phyloP scores from a whole-genome alignment of 805 yeast genomes.

The Yamadazyma tumulicola region DNA sequence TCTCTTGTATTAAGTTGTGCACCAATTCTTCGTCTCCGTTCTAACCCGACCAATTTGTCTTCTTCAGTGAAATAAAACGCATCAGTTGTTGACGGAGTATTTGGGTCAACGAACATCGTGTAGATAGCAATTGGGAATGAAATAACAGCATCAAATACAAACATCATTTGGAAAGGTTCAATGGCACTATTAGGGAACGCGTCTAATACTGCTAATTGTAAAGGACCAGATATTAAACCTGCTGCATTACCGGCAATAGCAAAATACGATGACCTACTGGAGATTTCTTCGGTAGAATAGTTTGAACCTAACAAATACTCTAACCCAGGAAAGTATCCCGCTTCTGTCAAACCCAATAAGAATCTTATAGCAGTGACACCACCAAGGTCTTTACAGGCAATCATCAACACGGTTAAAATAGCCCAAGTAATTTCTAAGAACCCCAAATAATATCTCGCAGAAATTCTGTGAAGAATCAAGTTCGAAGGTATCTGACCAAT shows the following conservation, averaged over 20 bases:
- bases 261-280: slow-evolving; percentile 28
- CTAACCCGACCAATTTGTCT: slow-evolving; percentile 43
- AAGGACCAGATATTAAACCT: slow-evolving; percentile 29
- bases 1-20: slow-evolving; percentile 41
- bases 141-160: slow-evolving; percentile 31
- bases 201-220: slow-evolving; percentile 26
- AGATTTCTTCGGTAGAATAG: slow-evolving; percentile 23
- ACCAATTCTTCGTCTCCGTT: slow-evolving; percentile 40
- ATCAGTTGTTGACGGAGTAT: slow-evolving; percentile 33
- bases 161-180: slow-evolving; percentile 33
- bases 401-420: slow-evolving; percentile 19
- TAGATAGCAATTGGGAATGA: slow-evolving; percentile 31
- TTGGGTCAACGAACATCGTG: slow-evolving; percentile 30
- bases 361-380: slow-evolving; percentile 30
- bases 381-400: slow-evolving; percentile 20
- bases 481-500: slow-evolving; percentile 51
- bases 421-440: slow-evolving; percentile 33
- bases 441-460: slow-evolving; percentile 35
- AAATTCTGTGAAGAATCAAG: slow-evolving; percentile 29
- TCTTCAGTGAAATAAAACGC: slow-evolving; percentile 27
- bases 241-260: slow-evolving; percentile 28
- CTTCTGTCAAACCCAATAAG: slow-evolving; percentile 42
- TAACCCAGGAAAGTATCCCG: slow-evolving; percentile 55
- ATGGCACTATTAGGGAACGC: slow-evolving; percentile 18
- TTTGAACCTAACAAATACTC: slow-evolving; percentile 45